Evolutionary conservation across 1,139 yeast species (phyloP), one percentile per base, ranked within the genome.

Genomic region (Taphrina populina): DNA sequence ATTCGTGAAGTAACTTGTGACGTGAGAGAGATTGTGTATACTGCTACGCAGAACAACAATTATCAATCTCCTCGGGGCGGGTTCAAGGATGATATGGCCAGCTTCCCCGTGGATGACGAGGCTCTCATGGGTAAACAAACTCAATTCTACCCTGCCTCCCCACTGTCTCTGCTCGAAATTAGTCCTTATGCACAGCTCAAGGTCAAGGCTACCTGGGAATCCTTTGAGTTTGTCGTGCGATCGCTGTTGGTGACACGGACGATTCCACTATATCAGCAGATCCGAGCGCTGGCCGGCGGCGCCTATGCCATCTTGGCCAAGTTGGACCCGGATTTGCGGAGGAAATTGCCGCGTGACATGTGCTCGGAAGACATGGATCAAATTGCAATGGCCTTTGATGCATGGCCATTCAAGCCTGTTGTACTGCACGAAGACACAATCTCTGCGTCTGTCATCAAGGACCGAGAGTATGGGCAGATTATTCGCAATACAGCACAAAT

Each of bases 141-240:
- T 21, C 39, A 37, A 8, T 49, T 26, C 27, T 32, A 34, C 35
- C 54, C 54, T 6, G 17, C 30, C 46, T 19, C 32, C 15, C 15
- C 36, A 10, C 29, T 49, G 10, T 49, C 54, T 11, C 29, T 49
- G 13, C 15, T 49, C 20, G 54, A 49, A 15, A 15, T 49, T 39
- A 49, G 26, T 21, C 54, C 54, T 2, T 49, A 37, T 17, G 54
- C 32, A 13, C 29, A 37, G 32, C n/a, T 33, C 24, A 33, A 35
- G 29, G 39, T 49, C 23, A 49, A 45, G 6, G 54, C 54, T 6
- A 45, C 54, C 4, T 49, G 54, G 54, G 54, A 49, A 26, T 39
- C 54, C 8, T 49, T 49, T 17, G 54, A 49, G 17, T 49, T 37
- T 17, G 33, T 49, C 24, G 35, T 32, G 13, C 37, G 24, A 17